A percentile compares a stretch with the other conserved stretches of the same genome.
These are phyloP conservation scores for Logfia minima DNA, from an alignment of 129 eudicot species.

Conservation along the genomic window DNA sequence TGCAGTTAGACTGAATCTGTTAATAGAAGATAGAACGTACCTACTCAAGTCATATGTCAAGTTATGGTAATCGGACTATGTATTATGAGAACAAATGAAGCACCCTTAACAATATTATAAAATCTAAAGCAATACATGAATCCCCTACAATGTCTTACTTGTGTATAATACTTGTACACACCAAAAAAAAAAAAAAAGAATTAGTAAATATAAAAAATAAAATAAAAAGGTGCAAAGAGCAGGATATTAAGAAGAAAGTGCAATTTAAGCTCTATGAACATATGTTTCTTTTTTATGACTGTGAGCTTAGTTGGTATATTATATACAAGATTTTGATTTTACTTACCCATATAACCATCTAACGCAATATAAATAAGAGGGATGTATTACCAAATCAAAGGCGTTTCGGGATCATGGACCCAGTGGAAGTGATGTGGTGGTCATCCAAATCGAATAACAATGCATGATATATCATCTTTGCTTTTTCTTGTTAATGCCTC, in stretches of 20 bases:
- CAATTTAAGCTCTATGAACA: slow-evolving; percentile 8
- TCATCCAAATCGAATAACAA: slow-evolving; percentile 73
- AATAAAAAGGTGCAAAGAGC: background rate
- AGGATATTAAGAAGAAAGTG: background rate
- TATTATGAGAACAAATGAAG: slow-evolving; percentile 4
- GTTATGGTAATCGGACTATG: background rate
- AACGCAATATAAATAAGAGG: slow-evolving; percentile 10
- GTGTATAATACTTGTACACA: slow-evolving; percentile 5
- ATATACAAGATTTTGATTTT: slow-evolving; percentile 26
- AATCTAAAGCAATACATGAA: slow-evolving; percentile 29
- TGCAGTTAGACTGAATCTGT: background rate
- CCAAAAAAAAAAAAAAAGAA: slow-evolving; percentile 20
- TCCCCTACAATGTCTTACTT: slow-evolving; percentile 19
- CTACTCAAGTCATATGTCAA: background rate
- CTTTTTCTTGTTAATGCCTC: slow-evolving; percentile 75
- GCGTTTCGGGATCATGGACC: background rate
- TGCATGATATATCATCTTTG: slow-evolving; percentile 81
- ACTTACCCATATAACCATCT: slow-evolving; percentile 26
- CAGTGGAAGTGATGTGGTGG: background rate
- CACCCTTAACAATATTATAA: slow-evolving; percentile 15
- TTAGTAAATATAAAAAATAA: no score
- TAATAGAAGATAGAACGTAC: background rate
- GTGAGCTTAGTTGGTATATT: slow-evolving; percentile 20
- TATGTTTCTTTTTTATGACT: slow-evolving; percentile 12
- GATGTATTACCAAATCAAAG: background rate